phyloP scores from a whole-genome alignment of 1,139 yeast genomes.

The Zygoascus sp. region DNA sequence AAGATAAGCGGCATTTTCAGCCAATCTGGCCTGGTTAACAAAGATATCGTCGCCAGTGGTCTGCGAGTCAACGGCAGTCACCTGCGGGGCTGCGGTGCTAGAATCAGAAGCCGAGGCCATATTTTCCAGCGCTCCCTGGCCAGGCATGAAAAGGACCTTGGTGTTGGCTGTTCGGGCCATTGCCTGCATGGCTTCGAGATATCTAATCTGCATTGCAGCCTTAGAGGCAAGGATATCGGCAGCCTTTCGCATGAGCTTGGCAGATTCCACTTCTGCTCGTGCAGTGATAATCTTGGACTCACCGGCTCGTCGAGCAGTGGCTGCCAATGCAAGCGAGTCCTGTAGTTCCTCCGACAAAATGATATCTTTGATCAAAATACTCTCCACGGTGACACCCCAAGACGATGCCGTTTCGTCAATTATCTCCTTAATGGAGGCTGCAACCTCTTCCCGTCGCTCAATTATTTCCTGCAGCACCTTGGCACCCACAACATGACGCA shows the following conservation, averaged over 20 bases:
- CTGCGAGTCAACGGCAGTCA: conserved; percentile 6
- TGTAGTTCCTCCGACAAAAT: conserved; percentile 55
- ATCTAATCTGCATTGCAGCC: conserved; percentile 77
- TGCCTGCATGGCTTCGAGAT: conserved; percentile 72
- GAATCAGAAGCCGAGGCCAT: conserved; percentile 23
- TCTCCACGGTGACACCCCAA: conserved; percentile 72
- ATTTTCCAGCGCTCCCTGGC: conserved; percentile 39
- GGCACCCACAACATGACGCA: conserved; percentile 69
- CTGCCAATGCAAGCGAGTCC: conserved; percentile 64
- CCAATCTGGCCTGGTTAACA: conserved; percentile 2
- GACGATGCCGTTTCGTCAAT: conserved; percentile 60
- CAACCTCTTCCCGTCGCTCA: conserved; percentile 71
- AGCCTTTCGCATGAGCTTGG: conserved; percentile 73
- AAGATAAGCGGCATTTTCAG: conserved; percentile 15
- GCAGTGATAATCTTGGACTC: conserved; percentile 75
- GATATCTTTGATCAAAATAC: conserved; percentile 66
- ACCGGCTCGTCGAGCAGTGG: conserved; percentile 73
- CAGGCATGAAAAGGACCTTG: conserved; percentile 73
- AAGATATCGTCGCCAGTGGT: neutral
- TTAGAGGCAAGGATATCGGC: conserved; percentile 72
- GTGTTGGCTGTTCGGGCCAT: conserved; percentile 63
- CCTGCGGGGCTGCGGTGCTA: neutral
- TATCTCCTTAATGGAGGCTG: conserved; percentile 57
- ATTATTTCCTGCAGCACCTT: conserved; percentile 67
- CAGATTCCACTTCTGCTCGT: conserved; percentile 71